Evolutionary conservation across 208 protist genomes (phyloP).

Genomic region (Leishmania mexicana): DNA sequence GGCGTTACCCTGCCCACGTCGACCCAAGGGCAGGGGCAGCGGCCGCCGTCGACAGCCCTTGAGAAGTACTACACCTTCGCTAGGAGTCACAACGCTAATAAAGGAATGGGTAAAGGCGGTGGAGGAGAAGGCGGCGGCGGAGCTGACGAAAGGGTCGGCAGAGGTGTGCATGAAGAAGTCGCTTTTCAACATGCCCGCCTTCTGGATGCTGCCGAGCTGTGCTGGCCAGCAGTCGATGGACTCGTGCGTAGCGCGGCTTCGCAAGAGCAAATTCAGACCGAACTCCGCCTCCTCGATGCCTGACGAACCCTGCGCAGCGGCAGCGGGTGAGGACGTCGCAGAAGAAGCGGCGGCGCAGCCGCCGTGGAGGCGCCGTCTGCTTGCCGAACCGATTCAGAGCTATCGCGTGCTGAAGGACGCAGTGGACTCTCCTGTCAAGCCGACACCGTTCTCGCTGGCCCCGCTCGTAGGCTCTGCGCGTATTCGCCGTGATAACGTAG

Average conservation of each 20-base stretch:
- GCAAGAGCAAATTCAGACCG: slow-evolving; percentile 15
- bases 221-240: background rate
- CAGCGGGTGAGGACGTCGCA: too few relatives aligned
- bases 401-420: slow-evolving; percentile 47
- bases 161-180: background rate
- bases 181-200: slow-evolving; percentile 5
- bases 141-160: background rate
- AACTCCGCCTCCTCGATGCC: background rate
- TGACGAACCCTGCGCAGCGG: background rate
- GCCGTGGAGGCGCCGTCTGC: slow-evolving; percentile 8
- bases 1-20: background rate
- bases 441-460: background rate
- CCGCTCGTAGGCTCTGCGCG: slow-evolving; percentile 5
- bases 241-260: slow-evolving; percentile 22
- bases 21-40: background rate
- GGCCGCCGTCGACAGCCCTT: background rate
- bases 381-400: slow-evolving; percentile 48
- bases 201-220: background rate
- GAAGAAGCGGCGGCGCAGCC: background rate
- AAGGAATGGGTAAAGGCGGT: slow-evolving; percentile 13
- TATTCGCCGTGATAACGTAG: slow-evolving; percentile 24
- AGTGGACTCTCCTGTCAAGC: background rate
- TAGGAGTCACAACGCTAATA: slow-evolving; percentile 5
- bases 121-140: background rate
- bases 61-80: background rate